Percentiles rank a stretch among this genome's conserved stretches.
phyloP scores from a whole-genome alignment of 208 protist species.

The Crithidia expoeki region DNA sequence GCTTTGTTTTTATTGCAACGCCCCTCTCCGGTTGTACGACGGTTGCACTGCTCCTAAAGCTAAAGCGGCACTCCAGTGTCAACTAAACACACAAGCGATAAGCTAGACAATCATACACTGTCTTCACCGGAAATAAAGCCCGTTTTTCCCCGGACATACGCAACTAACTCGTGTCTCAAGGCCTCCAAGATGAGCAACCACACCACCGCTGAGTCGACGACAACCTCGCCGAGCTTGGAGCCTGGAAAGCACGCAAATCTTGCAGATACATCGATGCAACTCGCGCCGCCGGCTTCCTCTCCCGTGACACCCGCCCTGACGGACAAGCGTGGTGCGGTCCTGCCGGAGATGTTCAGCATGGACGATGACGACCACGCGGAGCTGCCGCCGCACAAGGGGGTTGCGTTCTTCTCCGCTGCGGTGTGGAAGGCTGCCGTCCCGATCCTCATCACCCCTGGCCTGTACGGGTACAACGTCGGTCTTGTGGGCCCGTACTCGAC shows the following conservation, averaged over 20 bases:
- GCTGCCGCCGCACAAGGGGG: neutral
- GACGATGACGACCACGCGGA: neutral
- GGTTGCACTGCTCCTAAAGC: neutral
- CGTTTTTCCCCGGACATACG: too few species aligned
- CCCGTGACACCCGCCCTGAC: neutral
- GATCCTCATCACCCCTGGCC: constrained; percentile 22
- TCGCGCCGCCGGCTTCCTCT: neutral
- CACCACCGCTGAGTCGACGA: too few species aligned
- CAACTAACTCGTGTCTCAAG: too few species aligned
- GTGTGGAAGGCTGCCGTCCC: constrained; percentile 33
- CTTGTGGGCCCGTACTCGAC: constrained; percentile 46
- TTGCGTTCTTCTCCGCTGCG: neutral
- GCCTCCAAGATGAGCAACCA: too few species aligned
- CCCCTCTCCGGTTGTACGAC: too few species aligned
- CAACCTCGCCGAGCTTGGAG: too few species aligned
- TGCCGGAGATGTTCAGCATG: neutral
- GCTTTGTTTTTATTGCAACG: neutral
- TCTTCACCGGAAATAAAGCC: too few species aligned
- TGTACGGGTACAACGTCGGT: constrained; percentile 58
- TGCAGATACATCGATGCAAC: too few species aligned
- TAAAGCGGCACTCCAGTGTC: neutral
- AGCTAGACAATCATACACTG: neutral
- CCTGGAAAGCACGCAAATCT: too few species aligned
- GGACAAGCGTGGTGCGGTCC: constrained; percentile 1
- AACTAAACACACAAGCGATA: too few species aligned